A percentile compares a stretch with the other conserved stretches of the same genome.
Evolutionary conservation across 2,329 filamentous ascomycete species (phyloP).

Genomic region (Epichloe sibirici): DNA sequence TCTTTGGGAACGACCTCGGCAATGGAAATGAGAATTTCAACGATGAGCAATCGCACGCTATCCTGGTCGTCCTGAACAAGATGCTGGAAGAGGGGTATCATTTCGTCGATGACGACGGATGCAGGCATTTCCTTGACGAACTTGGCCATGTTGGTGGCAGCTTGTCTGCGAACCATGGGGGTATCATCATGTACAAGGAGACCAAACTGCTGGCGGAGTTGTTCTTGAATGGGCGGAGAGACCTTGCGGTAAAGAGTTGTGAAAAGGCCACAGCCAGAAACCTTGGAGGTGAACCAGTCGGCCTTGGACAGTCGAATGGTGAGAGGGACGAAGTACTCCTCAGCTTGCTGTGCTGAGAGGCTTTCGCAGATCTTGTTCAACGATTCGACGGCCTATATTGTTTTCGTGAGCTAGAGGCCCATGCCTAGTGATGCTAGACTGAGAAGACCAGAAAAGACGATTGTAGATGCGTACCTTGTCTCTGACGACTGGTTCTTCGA

Average conservation of each 20-base stretch:
- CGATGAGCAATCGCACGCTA: slow-evolving; percentile 87
- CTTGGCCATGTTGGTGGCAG: slow-evolving; percentile 90
- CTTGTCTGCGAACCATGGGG: slow-evolving; percentile 95
- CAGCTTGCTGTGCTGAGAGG: slow-evolving; percentile 81
- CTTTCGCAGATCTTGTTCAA: slow-evolving; percentile 98
- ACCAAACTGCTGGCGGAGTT: slow-evolving; percentile 81
- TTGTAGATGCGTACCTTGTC: slow-evolving; percentile 63
- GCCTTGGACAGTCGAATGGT: slow-evolving; percentile 94
- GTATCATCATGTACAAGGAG: slow-evolving; percentile 96
- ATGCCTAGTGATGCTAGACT: no score
- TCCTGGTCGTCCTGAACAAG: slow-evolving; percentile 95
- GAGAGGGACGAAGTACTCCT: slow-evolving; percentile 94
- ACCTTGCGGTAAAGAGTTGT: slow-evolving; percentile 89
- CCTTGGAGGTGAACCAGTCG: slow-evolving; percentile 99
- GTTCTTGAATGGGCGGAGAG: slow-evolving; percentile 75
- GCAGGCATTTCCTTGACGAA: slow-evolving; percentile 96
- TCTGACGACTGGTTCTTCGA: slow-evolving; percentile 93
- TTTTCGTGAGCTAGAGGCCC: slow-evolving; percentile 3
- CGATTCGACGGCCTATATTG: slow-evolving; percentile 78
- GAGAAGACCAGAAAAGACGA: not conserved
- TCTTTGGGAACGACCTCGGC: slow-evolving; percentile 97
- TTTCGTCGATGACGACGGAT: slow-evolving; percentile 86
- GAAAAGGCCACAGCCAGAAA: slow-evolving; percentile 93
- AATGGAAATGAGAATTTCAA: slow-evolving; percentile 91
- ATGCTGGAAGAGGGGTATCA: slow-evolving; percentile 98